A percentile compares a stretch with the other conserved stretches of the same genome.
Evolutionary conservation across 768 basidiomycete species (phyloP).

Genomic region (Mrakia hoshinonis): DNA sequence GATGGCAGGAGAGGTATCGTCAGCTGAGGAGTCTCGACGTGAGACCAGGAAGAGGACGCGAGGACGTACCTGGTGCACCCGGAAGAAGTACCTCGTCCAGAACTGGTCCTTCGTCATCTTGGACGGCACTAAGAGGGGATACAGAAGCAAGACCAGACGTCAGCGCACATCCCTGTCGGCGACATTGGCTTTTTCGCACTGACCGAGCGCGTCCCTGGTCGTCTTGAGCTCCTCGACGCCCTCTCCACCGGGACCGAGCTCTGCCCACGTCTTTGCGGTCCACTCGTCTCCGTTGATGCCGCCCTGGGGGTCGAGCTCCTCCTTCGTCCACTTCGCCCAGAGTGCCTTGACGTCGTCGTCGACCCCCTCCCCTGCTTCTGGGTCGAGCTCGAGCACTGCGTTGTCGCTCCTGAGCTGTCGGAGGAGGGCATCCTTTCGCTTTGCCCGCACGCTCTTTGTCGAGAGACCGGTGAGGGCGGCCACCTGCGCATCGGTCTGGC

Average conservation of each 20-base stretch:
- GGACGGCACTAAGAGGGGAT: conserved; percentile 52
- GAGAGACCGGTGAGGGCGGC: conserved; percentile 38
- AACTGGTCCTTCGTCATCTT: conserved; percentile 58
- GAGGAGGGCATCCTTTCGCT: conserved; percentile 68
- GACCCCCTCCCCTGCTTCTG: conserved; percentile 53
- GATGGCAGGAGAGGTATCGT: neutral
- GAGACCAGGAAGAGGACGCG: neutral
- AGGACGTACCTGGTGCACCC: conserved; percentile 58
- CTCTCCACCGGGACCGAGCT: conserved; percentile 43
- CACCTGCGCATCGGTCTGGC: conserved; percentile 29
- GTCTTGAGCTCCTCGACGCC: conserved; percentile 52
- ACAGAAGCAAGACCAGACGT: neutral
- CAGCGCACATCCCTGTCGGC: neutral
- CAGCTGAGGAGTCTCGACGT: neutral
- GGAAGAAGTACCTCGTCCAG: conserved; percentile 87
- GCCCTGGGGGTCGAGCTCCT: conserved; percentile 50
- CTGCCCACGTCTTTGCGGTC: conserved; percentile 48
- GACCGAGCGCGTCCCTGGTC: conserved; percentile 56
- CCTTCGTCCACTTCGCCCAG: conserved; percentile 54
- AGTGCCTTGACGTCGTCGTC: conserved; percentile 52
- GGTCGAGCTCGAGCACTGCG: conserved; percentile 73
- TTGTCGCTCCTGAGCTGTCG: conserved; percentile 65
- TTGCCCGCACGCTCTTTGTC: conserved; percentile 48
- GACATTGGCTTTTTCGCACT: conserved; percentile 12
- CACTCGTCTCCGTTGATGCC: conserved; percentile 56